phyloP scores from a whole-genome alignment of 306 rosid species.

The Ormosia emarginata region DNA sequence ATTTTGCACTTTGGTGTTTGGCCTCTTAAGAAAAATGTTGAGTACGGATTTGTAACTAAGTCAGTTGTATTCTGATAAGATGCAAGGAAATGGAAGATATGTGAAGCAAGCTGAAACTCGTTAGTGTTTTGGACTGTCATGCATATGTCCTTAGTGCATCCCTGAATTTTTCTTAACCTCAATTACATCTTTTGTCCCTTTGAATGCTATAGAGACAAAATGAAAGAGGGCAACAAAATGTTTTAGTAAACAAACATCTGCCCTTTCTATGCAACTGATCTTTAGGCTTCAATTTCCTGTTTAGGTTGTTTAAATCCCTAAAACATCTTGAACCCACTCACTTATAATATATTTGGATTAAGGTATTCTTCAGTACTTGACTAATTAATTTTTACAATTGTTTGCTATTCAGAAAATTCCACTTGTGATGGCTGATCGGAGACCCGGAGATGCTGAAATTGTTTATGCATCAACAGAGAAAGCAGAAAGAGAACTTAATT shows the following conservation, averaged over 20 bases:
- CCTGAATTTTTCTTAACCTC: background rate
- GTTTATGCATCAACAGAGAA: constrained; percentile 86
- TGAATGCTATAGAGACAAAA: background rate
- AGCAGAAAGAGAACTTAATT: constrained; percentile 74
- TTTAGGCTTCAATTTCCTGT: background rate
- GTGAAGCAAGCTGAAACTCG: background rate
- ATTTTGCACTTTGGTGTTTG: background rate
- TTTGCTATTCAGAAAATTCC: constrained; percentile 69
- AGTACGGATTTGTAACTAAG: background rate
- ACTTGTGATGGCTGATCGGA: constrained; percentile 61
- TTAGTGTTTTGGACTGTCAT: background rate
- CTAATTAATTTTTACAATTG: background rate
- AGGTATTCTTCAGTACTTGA: constrained; percentile 5
- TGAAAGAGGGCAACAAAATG: background rate
- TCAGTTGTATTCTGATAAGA: background rate
- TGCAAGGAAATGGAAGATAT: background rate
- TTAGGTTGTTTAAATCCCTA: background rate
- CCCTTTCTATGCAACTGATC: background rate
- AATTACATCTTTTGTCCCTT: background rate
- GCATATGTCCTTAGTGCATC: too few relatives aligned
- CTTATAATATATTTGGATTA: background rate
- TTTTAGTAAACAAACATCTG: background rate
- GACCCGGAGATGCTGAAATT: constrained; percentile 90
- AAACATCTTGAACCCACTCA: background rate
- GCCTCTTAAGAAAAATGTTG: background rate